Evolutionary conservation across 164 flowering plant genomes (phyloP), one percentile per base, ranked within the genome.

Genomic region (Dillenia suffruticosa): DNA sequence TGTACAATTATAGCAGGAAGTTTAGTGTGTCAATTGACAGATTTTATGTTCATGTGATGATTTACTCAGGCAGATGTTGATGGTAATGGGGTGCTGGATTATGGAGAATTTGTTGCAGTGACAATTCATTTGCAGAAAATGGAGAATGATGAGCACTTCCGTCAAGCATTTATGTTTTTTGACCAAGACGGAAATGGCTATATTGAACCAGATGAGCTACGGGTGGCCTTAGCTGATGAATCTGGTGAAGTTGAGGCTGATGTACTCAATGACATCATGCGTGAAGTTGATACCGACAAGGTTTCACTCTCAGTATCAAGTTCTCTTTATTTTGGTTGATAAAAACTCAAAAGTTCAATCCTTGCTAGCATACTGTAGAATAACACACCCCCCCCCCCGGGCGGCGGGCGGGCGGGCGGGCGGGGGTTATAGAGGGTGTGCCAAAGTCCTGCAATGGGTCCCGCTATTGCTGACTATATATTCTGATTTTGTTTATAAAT

Each of bases 221-320:
- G 78, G 58, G 90, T 81, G 65, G 87, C 86, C 49, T 76, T 95
- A 58, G 74, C 70, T 3, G 97, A 91, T 68, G 97, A 92, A 26
- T 75, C 84, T 9, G 97, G 94, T 19, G 81, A 81, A 76, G 70
- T 77, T 43, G 97, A 92, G 63, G 59, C 49, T 49, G 84, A 81
- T 73, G 88, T 90, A 2, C 61, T 92, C 51, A 83, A 84, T 62
- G 87, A 95, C 48, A 95, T 95, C 56, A 74, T 92, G 86, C 89
- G 79, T 2, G 99, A 95, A 58, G 99, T 95, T 51, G 99, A 95
- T 81, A 84, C 88, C 1, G 92, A 95, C 75, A 92, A 95, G 97
- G 99, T 94, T 54, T 12, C 13, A 12, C 16, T 15, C 9, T 11
- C 2, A 51, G 54, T 15, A 15, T 51, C 54, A 51, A 9, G 15